A percentile compares a stretch with the other conserved stretches of the same genome.
phyloP scores from a whole-genome alignment of 1,139 yeast genomes.

The Lizanozyma gosingica region DNA sequence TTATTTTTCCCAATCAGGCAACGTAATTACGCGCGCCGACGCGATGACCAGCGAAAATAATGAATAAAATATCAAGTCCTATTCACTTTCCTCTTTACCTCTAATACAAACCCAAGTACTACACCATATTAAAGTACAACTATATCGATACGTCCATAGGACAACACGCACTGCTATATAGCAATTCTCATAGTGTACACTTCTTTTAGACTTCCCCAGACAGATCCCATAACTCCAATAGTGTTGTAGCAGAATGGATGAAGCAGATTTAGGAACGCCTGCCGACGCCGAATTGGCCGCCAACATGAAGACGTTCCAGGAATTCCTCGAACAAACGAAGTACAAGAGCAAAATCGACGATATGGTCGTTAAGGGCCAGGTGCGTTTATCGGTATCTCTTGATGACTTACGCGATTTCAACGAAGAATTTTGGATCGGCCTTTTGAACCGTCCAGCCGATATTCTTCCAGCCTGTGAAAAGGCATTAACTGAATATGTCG shows the following conservation, averaged over 20 bases:
- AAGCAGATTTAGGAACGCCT: conserved; percentile 10
- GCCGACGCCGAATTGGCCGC: conserved; percentile 56
- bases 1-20: too few species aligned
- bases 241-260: conserved; percentile 1
- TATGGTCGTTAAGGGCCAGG: conserved; percentile 58
- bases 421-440: conserved; percentile 68
- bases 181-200: too few species aligned
- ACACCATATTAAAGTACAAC: too few species aligned
- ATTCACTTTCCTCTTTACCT: too few species aligned
- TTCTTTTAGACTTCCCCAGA: too few species aligned
- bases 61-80: too few species aligned
- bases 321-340: conserved; percentile 64
- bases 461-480: conserved; percentile 84
- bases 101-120: too few species aligned
- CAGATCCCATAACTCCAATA: too few species aligned
- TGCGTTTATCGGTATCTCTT: conserved; percentile 65
- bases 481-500: conserved; percentile 69
- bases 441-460: conserved; percentile 72
- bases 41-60: too few species aligned
- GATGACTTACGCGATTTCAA: conserved; percentile 89
- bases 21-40: too few species aligned
- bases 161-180: too few species aligned
- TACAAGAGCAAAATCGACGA: conserved; percentile 64
- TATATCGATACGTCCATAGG: too few species aligned
- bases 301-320: conserved; percentile 82